Conservation (phyloP, 2,329 filamentous ascomycete genomes). For the Aspergillus oerlinghausenensis region DNA sequence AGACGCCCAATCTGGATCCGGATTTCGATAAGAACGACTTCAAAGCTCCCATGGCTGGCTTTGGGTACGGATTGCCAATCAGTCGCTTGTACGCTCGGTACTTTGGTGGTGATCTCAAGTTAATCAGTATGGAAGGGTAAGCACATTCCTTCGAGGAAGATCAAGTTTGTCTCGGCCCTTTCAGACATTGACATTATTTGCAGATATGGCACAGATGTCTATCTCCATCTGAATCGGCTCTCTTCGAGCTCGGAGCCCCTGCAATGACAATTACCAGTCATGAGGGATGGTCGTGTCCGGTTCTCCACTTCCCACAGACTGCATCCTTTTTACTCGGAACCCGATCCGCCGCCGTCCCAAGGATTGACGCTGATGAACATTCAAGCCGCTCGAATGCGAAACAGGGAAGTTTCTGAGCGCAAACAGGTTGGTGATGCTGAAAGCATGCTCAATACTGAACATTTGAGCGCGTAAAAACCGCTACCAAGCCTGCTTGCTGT, state of each 20-base stretch:
- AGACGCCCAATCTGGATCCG: constrained; percentile 88
- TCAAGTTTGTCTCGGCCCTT: background rate
- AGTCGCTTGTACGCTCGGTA: constrained; percentile 91
- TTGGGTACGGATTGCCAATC: constrained; percentile 95
- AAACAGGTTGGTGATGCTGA: constrained; percentile 88
- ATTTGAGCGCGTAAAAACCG: constrained; percentile 15
- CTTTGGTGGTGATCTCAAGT: constrained; percentile 92
- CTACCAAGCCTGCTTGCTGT: background rate
- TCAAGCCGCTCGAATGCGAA: constrained; percentile 62
- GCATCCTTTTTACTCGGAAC: constrained; percentile 35
- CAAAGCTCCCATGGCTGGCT: constrained; percentile 98
- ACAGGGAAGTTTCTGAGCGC: constrained; percentile 73
- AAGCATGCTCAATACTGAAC: constrained; percentile 61
- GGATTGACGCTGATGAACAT: constrained; percentile 50
- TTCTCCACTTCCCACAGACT: constrained; percentile 39
- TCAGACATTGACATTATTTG: constrained; percentile 11
- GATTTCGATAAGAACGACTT: constrained; percentile 99
- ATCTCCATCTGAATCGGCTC: constrained; percentile 92
- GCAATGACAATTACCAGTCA: constrained; percentile 88
- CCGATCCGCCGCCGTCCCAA: constrained; percentile 38
- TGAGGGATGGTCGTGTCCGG: constrained; percentile 63
- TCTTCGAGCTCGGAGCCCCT: constrained; percentile 94
- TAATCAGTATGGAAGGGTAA: constrained; percentile 99
- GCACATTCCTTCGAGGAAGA: constrained; percentile 26
- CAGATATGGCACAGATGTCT: constrained; percentile 97